Base-by-base conservation (phyloP, 1,284 basidiomycete genomes). In the Calocybe gambosa region DNA sequence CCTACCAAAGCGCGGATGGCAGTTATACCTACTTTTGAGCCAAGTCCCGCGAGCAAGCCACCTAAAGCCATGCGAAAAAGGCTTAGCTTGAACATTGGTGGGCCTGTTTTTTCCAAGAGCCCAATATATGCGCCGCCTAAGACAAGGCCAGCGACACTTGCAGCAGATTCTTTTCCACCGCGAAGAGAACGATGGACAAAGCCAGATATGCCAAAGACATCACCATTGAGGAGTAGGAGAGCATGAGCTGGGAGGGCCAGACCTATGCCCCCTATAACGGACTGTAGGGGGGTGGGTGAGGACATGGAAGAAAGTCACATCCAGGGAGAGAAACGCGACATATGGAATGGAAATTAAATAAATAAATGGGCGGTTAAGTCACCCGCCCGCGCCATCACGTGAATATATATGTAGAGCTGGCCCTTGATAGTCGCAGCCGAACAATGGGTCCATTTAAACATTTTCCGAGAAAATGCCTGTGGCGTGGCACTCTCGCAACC, bases 171-270 rank as follows among this genome's bases (percentile, higher is more conserved):
- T 31, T 56, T 57, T 48, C 62, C 61, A n/a, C 80, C 80, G 18
- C 67, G 66, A 5, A 74, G 53, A 0, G 75, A 70, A 29, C 74
- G 69, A 59, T 83, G 76, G 9, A 84, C 53, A 49, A 84, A 79
- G 1, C 80, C 79, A 9, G 80, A 82, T 36, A 85, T 75, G 3
- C 83, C 83, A 47, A 84, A 75, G 20, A 78, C 73, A 45, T 69
- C 69, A 19, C 82, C 81, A 42, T 79, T 82, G 35, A 78, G 67
- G 13, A 74, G 53, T 20, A 82, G 63, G 13, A 85, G 65, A 7
- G 72, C 61, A 50, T 81, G 74, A 0, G 77, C 73, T 2, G 82
- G 69, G 31, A 82, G 49, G 39, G 80, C 67, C 21, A 85, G 69
- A 29, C 77, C 69, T 26, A 78, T 47, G 2, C 82, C 83, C 12